phyloP scores from a whole-genome alignment of 2,329 filamentous ascomycete genomes.

The Alternaria solani region DNA sequence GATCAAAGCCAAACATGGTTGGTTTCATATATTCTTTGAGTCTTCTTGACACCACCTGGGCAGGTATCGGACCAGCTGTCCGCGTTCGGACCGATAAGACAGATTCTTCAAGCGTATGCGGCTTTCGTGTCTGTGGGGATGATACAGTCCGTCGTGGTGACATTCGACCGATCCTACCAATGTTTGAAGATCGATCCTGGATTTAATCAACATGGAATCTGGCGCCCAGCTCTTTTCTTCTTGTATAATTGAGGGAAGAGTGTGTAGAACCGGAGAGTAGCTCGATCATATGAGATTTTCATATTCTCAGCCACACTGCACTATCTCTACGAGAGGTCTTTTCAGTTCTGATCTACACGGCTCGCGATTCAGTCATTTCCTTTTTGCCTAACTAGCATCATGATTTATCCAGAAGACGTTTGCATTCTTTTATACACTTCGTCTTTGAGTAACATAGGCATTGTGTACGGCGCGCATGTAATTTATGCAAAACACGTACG shows the following conservation, averaged over 20 bases:
- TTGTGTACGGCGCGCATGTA: not conserved
- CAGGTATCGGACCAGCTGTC: not conserved
- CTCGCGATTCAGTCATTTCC: not conserved
- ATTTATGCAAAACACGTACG: not conserved
- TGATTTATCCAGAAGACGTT: not conserved
- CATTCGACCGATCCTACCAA: not conserved
- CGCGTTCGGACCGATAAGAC: not conserved
- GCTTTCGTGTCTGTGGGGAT: slow-evolving; percentile 4
- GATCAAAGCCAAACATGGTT: not conserved
- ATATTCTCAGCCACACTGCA: not conserved
- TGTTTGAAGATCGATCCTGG: not conserved
- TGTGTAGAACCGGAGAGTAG: not conserved
- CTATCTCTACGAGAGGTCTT: not conserved
- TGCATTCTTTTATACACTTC: not conserved
- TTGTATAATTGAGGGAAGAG: not conserved
- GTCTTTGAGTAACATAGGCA: not conserved
- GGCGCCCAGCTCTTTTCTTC: not conserved
- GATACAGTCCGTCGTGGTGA: not conserved
- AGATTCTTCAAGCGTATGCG: not conserved
- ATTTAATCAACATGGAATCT: not conserved
- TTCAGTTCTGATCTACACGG: not conserved
- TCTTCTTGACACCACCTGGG: not conserved
- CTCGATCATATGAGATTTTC: not conserved
- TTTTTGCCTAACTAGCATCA: not conserved
- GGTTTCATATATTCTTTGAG: slow-evolving; percentile 2